These are phyloP conservation scores for Lasiosphaeria ovina DNA, from an alignment of 495 filamentous ascomycete genomes.

Conservation along the genomic window DNA sequence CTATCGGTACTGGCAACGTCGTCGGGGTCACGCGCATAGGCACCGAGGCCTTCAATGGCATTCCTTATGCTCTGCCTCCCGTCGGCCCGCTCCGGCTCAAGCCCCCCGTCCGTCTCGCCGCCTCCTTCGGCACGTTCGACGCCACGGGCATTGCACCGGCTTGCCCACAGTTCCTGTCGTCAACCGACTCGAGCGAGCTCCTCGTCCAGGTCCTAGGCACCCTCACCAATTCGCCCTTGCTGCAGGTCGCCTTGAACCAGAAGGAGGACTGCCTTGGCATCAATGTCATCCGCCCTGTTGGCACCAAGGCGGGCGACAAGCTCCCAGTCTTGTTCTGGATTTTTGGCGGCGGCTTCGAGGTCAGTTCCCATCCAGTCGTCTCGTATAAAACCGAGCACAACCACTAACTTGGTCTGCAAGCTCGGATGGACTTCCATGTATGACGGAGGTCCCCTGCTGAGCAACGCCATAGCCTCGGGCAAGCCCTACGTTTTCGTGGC, in stretches of 20 bases:
- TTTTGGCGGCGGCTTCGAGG: slow-evolving; percentile 68
- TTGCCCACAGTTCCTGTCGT: slow-evolving; percentile 55
- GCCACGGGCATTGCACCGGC: slow-evolving; percentile 48
- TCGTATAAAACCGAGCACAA: neutral
- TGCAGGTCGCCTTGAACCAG: slow-evolving; percentile 47
- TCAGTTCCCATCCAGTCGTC: slow-evolving; percentile 9
- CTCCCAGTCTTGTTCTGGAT: slow-evolving; percentile 75
- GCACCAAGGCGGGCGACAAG: slow-evolving; percentile 51
- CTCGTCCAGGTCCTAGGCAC: slow-evolving; percentile 49
- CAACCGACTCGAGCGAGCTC: slow-evolving; percentile 42
- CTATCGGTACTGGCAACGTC: slow-evolving; percentile 47
- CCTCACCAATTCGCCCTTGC: slow-evolving; percentile 55
- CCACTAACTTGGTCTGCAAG: slow-evolving; percentile 25
- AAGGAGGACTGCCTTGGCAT: slow-evolving; percentile 70
- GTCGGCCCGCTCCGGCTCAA: slow-evolving; percentile 42
- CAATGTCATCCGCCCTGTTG: slow-evolving; percentile 61
- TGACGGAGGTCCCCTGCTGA: slow-evolving; percentile 54
- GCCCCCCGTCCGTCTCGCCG: slow-evolving; percentile 40
- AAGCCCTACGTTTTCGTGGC: slow-evolving; percentile 64
- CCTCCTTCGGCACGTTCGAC: slow-evolving; percentile 49
- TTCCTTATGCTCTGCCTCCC: slow-evolving; percentile 48
- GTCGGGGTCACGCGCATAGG: slow-evolving; percentile 37
- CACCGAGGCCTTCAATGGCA: slow-evolving; percentile 47
- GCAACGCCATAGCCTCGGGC: slow-evolving; percentile 48
- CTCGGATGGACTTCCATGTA: slow-evolving; percentile 55